phyloP scores from a whole-genome alignment of 108 stramenopile species.

The Cylindrotheca closterium region DNA sequence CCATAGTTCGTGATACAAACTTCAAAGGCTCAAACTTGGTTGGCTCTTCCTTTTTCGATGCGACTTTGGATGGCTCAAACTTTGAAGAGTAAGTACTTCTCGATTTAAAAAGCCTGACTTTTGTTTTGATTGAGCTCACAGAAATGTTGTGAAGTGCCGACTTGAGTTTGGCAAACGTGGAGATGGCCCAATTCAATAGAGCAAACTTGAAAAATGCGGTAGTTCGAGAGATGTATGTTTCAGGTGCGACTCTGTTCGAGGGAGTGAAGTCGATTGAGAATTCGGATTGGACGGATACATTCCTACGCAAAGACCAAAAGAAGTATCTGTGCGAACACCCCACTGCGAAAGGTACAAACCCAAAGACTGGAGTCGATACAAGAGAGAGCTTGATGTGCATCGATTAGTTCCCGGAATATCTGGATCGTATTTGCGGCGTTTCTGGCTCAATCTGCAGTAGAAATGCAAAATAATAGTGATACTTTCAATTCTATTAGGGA shows the following conservation, averaged over 20 bases:
- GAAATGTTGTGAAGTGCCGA: no score
- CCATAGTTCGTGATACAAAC: conserved; percentile 87
- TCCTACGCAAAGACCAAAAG: conserved; percentile 88
- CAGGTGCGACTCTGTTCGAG: conserved; percentile 88
- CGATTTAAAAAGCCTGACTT: no score
- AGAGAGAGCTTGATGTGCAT: conserved; percentile 88
- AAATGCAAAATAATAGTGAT: no score
- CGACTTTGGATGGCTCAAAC: conserved; percentile 87
- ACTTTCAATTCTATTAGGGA: no score
- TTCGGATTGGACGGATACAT: conserved; percentile 86
- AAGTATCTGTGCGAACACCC: conserved; percentile 90
- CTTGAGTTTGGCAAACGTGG: conserved; percentile 74
- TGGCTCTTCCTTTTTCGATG: conserved; percentile 92
- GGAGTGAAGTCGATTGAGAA: conserved; percentile 79
- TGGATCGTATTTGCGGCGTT: no score
- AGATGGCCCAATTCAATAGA: conserved; percentile 86
- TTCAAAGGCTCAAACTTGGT: conserved; percentile 78
- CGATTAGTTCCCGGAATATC: conserved; percentile 22
- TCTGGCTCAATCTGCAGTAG: no score
- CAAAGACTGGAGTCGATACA: conserved; percentile 89
- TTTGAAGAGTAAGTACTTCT: no score
- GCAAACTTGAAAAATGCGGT: conserved; percentile 79
- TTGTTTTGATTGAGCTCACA: no score
- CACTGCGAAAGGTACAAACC: conserved; percentile 91
- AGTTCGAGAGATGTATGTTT: conserved; percentile 88